A percentile compares a stretch with the other conserved stretches of the same genome.
These are phyloP conservation scores for Zizania latifolia DNA, from an alignment of 176 grass and related monocot genomes.

Conservation along the genomic window DNA sequence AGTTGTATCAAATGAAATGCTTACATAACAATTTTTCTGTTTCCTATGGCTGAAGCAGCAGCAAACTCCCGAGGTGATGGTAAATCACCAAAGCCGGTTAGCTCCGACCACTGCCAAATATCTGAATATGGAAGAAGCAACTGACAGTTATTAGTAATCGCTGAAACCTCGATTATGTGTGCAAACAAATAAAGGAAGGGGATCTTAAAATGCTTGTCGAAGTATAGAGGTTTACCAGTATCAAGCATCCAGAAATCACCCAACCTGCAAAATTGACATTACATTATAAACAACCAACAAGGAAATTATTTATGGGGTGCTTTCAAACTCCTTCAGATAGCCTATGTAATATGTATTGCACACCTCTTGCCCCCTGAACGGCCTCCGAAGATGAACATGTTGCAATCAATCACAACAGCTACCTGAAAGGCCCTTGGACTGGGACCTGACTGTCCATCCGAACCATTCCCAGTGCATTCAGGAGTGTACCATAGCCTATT, in stretches of 20 bases:
- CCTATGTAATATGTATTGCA: not conserved
- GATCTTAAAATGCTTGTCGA: not conserved
- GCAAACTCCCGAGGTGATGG: slow-evolving; percentile 86
- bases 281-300: slow-evolving; percentile 9
- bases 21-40: slow-evolving; percentile 88
- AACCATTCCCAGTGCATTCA: slow-evolving; percentile 61
- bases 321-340: not conserved
- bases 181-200: not conserved
- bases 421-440: slow-evolving; percentile 85
- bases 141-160: not conserved
- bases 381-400: slow-evolving; percentile 81
- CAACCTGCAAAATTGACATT: slow-evolving; percentile 40
- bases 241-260: slow-evolving; percentile 99
- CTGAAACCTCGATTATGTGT: not conserved
- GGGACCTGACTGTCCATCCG: slow-evolving; percentile 59
- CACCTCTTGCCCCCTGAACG: slow-evolving; percentile 80
- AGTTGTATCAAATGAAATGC: slow-evolving; percentile 13
- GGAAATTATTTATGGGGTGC: not conserved
- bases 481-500: slow-evolving; percentile 89
- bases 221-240: slow-evolving; percentile 43
- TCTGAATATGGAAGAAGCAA: slow-evolving; percentile 47
- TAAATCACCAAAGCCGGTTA: slow-evolving; percentile 90
- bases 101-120: slow-evolving; percentile 95
- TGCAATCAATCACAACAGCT: slow-evolving; percentile 62
- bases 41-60: slow-evolving; percentile 84